Evolutionary conservation across 1,284 basidiomycete genomes (phyloP).

Genomic region (Heterobasidion occidentale): DNA sequence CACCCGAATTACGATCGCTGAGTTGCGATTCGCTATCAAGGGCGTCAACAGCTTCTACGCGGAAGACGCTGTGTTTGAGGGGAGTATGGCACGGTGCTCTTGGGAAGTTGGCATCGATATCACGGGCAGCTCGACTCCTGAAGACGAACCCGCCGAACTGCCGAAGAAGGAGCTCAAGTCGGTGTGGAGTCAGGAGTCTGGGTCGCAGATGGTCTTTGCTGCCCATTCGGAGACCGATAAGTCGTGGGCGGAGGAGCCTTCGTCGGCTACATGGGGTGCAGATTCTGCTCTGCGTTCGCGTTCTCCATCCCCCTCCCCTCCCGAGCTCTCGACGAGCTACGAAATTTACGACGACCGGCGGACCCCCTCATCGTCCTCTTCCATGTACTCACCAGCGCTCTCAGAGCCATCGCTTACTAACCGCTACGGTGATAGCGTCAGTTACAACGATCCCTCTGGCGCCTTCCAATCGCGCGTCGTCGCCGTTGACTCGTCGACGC

Average conservation of each 20-base stretch:
- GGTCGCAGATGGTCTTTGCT: constrained; percentile 56
- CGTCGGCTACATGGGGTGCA: constrained; percentile 23
- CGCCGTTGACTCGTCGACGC: constrained; percentile 52
- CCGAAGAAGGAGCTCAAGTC: constrained; percentile 20
- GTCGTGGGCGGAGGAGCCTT: constrained; percentile 29
- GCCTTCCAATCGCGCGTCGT: constrained; percentile 32
- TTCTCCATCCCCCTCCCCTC: constrained; percentile 11
- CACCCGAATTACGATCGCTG: constrained; percentile 57
- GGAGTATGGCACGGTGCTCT: constrained; percentile 74
- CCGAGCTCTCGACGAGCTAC: constrained; percentile 7
- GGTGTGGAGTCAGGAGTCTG: constrained; percentile 60
- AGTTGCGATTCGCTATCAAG: constrained; percentile 66
- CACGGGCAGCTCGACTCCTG: constrained; percentile 33
- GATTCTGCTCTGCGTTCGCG: constrained; percentile 20
- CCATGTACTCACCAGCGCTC: constrained; percentile 28
- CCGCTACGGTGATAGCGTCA: constrained; percentile 39
- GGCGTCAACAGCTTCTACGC: constrained; percentile 65
- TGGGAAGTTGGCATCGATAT: constrained; percentile 73
- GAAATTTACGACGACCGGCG: constrained; percentile 6
- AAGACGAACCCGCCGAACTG: constrained; percentile 14
- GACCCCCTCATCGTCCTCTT: constrained; percentile 24
- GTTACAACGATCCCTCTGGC: constrained; percentile 29
- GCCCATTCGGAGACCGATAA: constrained; percentile 29
- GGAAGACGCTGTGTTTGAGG: constrained; percentile 68
- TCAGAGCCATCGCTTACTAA: constrained; percentile 35